phyloP scores from a whole-genome alignment of 768 basidiomycete species.

The Dioszegia crocea region DNA sequence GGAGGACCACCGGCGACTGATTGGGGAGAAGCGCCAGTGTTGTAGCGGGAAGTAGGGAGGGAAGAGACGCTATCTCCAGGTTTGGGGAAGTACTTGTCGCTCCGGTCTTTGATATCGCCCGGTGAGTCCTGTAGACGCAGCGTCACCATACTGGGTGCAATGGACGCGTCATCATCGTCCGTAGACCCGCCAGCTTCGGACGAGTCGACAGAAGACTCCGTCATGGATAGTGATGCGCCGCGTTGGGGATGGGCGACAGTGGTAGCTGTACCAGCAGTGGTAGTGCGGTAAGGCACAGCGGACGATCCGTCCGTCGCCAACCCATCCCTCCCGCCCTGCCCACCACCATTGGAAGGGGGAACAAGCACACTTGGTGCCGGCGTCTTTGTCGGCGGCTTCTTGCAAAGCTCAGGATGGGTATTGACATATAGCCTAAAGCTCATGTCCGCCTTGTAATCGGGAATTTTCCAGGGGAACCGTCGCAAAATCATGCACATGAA shows the following conservation, averaged over 20 bases:
- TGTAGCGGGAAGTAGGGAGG: constrained; percentile 50
- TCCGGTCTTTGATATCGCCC: constrained; percentile 63
- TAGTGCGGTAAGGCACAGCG: constrained; percentile 38
- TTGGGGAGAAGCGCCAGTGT: constrained; percentile 11
- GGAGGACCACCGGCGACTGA: neutral
- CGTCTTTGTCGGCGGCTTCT: constrained; percentile 48
- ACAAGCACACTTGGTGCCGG: constrained; percentile 34
- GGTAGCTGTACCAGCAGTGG: constrained; percentile 18
- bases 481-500: constrained; percentile 98
- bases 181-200: constrained; percentile 11
- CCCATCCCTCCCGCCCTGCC: constrained; percentile 29
- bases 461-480: constrained; percentile 98
- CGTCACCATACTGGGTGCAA: constrained; percentile 13
- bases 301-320: constrained; percentile 39
- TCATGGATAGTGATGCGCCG: neutral
- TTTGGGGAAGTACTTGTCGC: constrained; percentile 69
- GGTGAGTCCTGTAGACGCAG: constrained; percentile 53
- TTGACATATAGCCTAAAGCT: constrained; percentile 87
- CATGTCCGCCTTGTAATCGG: constrained; percentile 86
- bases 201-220: constrained; percentile 10
- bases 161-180: constrained; percentile 13
- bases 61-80: constrained; percentile 70
- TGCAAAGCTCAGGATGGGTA: constrained; percentile 80
- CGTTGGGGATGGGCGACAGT: constrained; percentile 13
- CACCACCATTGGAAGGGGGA: constrained; percentile 14